Evolutionary conservation across 805 yeast genomes (phyloP).

Genomic region (Pichia scutulata): DNA sequence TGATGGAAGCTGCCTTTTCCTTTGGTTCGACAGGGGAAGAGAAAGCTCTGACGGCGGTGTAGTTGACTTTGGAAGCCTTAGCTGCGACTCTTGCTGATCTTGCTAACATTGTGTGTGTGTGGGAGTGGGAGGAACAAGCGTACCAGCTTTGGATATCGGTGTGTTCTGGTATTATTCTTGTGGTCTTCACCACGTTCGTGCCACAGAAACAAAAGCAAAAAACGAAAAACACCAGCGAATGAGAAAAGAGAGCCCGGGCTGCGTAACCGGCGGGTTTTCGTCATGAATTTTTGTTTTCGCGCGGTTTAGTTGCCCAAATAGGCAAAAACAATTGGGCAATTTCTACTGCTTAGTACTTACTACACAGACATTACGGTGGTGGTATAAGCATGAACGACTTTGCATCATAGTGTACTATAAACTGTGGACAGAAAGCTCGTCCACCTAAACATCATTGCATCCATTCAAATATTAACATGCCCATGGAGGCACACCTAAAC

Average conservation of each 20-base stretch:
- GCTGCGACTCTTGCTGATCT: constrained; percentile 19
- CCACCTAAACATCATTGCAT: no score
- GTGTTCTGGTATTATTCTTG: no score
- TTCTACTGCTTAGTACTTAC: no score
- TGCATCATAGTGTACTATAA: no score
- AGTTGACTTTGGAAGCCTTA: constrained; percentile 29
- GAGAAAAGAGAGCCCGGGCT: not conserved
- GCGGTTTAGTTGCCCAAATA: not conserved
- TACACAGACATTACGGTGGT: no score
- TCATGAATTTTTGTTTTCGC: not conserved
- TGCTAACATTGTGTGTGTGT: constrained; percentile 11
- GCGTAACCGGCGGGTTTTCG: not conserved
- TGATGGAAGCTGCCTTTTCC: constrained; percentile 81
- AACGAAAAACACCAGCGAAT: not conserved
- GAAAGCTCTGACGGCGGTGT: constrained; percentile 56
- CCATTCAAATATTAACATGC: no score
- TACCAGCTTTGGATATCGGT: no score
- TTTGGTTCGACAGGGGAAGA: constrained; percentile 75
- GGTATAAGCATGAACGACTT: no score
- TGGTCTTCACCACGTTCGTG: not conserved
- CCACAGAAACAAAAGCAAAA: no score
- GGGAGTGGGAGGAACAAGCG: not conserved
- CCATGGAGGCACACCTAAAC: no score
- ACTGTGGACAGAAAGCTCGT: no score
- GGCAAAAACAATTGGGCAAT: not conserved